These are phyloP conservation scores for Penicillium malachiteum DNA, from an alignment of 495 filamentous ascomycete genomes.

Conservation along the genomic window DNA sequence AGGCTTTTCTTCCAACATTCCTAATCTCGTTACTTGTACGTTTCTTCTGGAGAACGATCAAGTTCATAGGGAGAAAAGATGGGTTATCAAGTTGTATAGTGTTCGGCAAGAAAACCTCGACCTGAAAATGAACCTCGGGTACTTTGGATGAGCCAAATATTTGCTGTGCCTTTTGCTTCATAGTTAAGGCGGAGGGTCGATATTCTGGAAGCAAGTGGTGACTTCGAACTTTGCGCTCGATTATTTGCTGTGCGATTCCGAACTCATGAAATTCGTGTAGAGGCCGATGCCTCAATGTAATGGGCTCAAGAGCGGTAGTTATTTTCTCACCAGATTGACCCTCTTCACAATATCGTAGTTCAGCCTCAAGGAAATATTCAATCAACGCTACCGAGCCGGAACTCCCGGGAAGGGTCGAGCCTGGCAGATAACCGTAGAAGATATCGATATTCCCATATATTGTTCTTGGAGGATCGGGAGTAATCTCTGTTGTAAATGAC, in stretches of 20 bases:
- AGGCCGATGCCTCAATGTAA: not conserved
- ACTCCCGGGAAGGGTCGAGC: not conserved
- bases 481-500: constrained; percentile 1
- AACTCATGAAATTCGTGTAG: not conserved
- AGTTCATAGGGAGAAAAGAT: not conserved
- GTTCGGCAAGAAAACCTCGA: not conserved
- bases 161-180: not conserved
- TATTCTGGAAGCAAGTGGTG: not conserved
- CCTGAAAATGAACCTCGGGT: not conserved
- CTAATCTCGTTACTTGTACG: not conserved
- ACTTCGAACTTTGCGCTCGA: not conserved
- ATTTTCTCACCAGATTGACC: not conserved
- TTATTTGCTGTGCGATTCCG: not conserved
- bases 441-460: not conserved
- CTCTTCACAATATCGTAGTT: not conserved
- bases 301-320: not conserved
- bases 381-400: not conserved
- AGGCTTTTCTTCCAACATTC: not conserved
- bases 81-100: not conserved
- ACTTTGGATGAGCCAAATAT: not conserved
- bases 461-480: not conserved
- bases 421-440: not conserved
- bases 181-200: not conserved
- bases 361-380: constrained; percentile 1
- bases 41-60: not conserved